Evolutionary conservation across 2,329 filamentous ascomycete genomes (phyloP), one percentile per base, ranked within the genome.

Genomic region (Lecanicillium sp.): DNA sequence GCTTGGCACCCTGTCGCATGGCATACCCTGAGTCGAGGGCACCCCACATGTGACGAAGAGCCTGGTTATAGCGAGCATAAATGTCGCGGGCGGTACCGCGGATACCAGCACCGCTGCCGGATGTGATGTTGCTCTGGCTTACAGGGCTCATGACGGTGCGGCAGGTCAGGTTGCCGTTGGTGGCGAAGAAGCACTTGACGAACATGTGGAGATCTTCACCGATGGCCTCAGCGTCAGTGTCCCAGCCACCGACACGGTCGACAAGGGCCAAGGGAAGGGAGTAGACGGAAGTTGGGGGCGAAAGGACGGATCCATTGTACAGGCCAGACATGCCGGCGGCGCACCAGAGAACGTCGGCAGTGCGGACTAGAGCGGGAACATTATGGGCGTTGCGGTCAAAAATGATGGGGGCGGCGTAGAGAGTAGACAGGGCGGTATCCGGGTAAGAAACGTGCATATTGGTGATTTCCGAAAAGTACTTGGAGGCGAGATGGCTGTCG

Each of bases 121-220:
- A 81, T 41, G 78, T 79, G 43, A 87, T 81, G 57, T 87, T 87
- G 65, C 76, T 86, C 61, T 87, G 84, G 65, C 83, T 87, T 50
- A 86, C 82, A 2, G 84, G 83, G 52, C 80, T 83, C 55, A 83
- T 68, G 24, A 88, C 73, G 3, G 83, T 79, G 41, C 77, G 74
- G 39, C 77, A 77, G 11, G 80, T 81, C 46, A 87, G 61, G 59
- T 86, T 81, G 3, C 84, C 84, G 52, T 84, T 84, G 15, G 86
- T 74, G 1, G 83, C 81, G 54, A 87, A 87, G 68, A 87, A 87
- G 62, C 83, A 87, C 70, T 87, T 87, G 53, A 87, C 72, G 60
- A 85, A 85, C 84, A 87, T 87, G 67, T 88, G 84, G 58, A 87
- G 65, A 59, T 87, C 84, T 64, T 88, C 84, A 36, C 84, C 84